phyloP scores from a whole-genome alignment of 208 protist genomes.

The Leishmania aethiopica region DNA sequence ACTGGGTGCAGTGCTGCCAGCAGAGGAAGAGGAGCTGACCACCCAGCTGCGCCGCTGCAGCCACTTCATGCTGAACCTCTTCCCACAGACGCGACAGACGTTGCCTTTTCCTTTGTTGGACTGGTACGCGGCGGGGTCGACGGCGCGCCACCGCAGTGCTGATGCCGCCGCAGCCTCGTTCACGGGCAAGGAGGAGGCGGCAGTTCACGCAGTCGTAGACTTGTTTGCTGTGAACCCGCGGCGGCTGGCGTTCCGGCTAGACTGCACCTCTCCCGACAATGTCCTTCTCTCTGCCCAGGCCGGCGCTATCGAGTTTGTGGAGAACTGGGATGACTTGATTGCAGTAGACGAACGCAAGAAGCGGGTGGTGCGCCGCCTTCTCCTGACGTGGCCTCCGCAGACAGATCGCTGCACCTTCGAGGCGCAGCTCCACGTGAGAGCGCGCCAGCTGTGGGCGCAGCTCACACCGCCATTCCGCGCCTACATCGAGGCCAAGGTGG shows the following conservation, averaged over 20 bases:
- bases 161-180: neutral
- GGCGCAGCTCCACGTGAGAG: constrained; percentile 12
- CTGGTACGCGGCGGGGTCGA: constrained; percentile 33
- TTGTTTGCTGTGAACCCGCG: constrained; percentile 13
- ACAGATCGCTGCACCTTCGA: constrained; percentile 16
- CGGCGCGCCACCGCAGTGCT: constrained; percentile 6
- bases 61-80: constrained; percentile 39
- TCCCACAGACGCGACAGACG: constrained; percentile 29
- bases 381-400: constrained; percentile 29
- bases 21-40: constrained; percentile 14
- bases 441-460: constrained; percentile 25
- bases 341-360: constrained; percentile 31
- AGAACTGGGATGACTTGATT: constrained; percentile 40
- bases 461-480: constrained; percentile 37
- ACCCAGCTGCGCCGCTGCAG: constrained; percentile 25
- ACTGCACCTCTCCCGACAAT: constrained; percentile 57
- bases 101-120: constrained; percentile 37
- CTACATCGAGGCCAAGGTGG: constrained; percentile 56
- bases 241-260: constrained; percentile 24
- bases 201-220: neutral
- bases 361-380: constrained; percentile 34
- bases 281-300: constrained; percentile 46
- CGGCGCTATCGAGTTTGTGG: constrained; percentile 37
- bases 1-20: constrained; percentile 17
- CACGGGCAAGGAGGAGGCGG: neutral